phyloP scores from a whole-genome alignment of 192 early-diverging fungal species.

The Coemansia sp. region DNA sequence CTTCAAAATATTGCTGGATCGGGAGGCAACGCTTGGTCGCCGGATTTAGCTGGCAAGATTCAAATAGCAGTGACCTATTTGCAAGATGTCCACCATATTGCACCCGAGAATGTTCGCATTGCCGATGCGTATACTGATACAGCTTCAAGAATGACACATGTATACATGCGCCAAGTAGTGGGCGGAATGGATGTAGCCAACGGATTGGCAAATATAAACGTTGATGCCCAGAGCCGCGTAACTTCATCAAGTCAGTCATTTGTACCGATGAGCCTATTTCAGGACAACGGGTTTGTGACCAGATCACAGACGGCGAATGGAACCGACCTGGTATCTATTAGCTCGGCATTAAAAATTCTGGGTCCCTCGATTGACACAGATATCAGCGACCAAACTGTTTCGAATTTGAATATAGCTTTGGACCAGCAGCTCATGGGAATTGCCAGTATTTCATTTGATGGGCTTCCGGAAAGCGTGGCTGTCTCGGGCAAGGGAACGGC shows the following conservation, averaged over 20 bases:
- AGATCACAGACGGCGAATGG: neutral
- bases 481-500: constrained; percentile 58
- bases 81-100: constrained; percentile 12
- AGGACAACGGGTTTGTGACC: neutral
- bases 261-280: neutral
- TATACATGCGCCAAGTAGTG: constrained; percentile 74
- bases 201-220: constrained; percentile 82
- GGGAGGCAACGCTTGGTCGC: neutral
- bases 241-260: constrained; percentile 79
- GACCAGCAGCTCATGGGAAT: neutral
- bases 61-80: constrained; percentile 16
- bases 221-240: constrained; percentile 63
- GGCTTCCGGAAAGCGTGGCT: constrained; percentile 17
- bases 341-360: neutral
- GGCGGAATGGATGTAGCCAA: constrained; percentile 75
- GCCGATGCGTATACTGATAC: constrained; percentile 69
- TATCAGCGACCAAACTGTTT: neutral
- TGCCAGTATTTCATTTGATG: neutral
- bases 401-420: neutral
- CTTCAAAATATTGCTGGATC: neutral
- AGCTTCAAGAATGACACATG: constrained; percentile 79
- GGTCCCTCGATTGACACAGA: neutral
- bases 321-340: constrained; percentile 7
- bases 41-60: neutral
- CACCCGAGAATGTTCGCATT: constrained; percentile 41